Percentiles rank a stretch among this genome's conserved stretches.
Evolutionary conservation across 2,329 filamentous ascomycete genomes (phyloP).

Genomic region (Sporothrix sp.): DNA sequence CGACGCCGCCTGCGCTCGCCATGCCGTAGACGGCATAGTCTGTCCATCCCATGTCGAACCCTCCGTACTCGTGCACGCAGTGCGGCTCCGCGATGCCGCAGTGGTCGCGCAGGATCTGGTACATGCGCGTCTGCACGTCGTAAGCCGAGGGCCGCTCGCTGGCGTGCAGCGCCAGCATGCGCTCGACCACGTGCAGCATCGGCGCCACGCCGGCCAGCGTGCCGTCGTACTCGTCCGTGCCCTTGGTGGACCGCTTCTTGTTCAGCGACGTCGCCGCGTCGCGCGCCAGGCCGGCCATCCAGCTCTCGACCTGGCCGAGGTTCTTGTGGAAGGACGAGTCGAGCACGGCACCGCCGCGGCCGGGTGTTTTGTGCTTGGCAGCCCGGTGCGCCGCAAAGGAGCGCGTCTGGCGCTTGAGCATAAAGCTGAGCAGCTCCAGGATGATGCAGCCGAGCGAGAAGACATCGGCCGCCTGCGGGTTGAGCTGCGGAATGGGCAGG

Average conservation of each 20-base stretch:
- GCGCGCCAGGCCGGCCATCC: conserved; percentile 53
- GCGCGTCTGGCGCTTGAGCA: conserved; percentile 56
- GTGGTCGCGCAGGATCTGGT: conserved; percentile 40
- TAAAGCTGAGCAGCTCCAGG: conserved; percentile 59
- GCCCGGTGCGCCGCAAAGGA: conserved; percentile 58
- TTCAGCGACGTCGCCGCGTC: conserved; percentile 34
- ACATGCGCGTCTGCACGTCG: conserved; percentile 43
- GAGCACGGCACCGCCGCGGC: conserved; percentile 49
- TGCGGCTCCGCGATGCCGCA: conserved; percentile 41
- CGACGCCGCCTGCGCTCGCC: background rate
- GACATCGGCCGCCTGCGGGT: conserved; percentile 54
- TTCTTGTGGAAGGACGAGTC: conserved; percentile 68
- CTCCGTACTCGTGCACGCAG: conserved; percentile 41
- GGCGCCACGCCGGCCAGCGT: conserved; percentile 43
- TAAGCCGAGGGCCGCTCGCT: conserved; percentile 42
- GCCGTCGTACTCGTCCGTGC: conserved; percentile 31
- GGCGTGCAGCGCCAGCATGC: conserved; percentile 45
- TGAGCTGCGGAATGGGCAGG: conserved; percentile 35
- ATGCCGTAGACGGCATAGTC: background rate
- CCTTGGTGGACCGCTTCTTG: conserved; percentile 13
- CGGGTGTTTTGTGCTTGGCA: conserved; percentile 51
- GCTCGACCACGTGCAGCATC: conserved; percentile 41
- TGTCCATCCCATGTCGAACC: conserved; percentile 5
- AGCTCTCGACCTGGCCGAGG: conserved; percentile 55
- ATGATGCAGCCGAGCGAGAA: conserved; percentile 67